Percentiles rank a stretch among this genome's conserved stretches.
These are phyloP conservation scores for Hysterangium stoloniferum DNA, from an alignment of 768 basidiomycete species.

Conservation along the genomic window DNA sequence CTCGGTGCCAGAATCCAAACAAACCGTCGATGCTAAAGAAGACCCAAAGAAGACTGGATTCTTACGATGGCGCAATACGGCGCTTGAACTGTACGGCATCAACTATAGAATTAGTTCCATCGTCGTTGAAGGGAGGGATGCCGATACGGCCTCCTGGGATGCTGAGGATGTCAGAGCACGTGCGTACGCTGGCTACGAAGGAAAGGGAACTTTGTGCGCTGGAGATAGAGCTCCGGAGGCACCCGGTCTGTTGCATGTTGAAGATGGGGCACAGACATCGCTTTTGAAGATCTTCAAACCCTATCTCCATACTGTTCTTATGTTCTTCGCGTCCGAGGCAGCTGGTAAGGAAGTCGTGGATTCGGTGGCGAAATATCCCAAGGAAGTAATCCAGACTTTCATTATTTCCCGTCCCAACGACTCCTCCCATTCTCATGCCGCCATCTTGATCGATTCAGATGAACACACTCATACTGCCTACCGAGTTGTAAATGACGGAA, in stretches of 20 bases:
- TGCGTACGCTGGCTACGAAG: conserved; percentile 4
- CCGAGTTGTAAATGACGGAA: neutral
- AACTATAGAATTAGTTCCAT: conserved; percentile 48
- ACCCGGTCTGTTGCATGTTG: conserved; percentile 23
- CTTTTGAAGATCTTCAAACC: conserved; percentile 28
- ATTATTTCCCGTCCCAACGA: neutral
- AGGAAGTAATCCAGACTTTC: neutral
- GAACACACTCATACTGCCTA: neutral
- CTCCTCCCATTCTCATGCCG: too few relatives aligned
- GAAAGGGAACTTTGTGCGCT: conserved; percentile 21
- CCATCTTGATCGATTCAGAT: neutral
- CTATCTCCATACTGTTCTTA: conserved; percentile 33
- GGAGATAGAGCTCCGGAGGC: conserved; percentile 44
- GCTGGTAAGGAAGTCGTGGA: neutral
- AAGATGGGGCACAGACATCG: neutral
- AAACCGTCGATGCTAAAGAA: neutral
- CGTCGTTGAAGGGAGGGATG: conserved; percentile 35
- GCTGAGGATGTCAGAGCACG: conserved; percentile 14
- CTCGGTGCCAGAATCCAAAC: neutral
- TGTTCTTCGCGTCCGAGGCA: conserved; percentile 26
- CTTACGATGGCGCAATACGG: neutral
- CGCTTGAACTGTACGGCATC: conserved; percentile 34
- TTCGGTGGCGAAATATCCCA: neutral
- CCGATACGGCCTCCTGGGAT: conserved; percentile 15
- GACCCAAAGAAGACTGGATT: neutral